These are phyloP conservation scores for Fusarium fracticaudum DNA, from an alignment of 2,329 filamentous ascomycete genomes.

Conservation along the genomic window DNA sequence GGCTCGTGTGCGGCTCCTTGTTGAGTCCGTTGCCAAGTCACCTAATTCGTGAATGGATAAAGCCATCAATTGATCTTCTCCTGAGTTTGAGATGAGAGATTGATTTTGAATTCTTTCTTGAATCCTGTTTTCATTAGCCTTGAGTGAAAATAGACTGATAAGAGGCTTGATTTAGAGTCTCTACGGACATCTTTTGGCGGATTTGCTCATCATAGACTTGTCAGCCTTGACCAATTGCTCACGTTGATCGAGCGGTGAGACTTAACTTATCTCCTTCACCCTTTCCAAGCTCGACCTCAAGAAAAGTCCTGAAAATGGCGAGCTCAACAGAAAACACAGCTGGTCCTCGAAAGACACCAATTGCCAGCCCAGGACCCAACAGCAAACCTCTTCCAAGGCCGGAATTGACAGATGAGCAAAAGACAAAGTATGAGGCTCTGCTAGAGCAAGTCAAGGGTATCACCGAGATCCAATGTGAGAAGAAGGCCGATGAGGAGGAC, in stretches of 20 bases:
- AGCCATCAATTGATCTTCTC: conserved; percentile 25
- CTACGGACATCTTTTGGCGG: neutral
- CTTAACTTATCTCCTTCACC: conserved; percentile 9
- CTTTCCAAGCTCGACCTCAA: neutral
- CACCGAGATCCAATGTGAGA: conserved; percentile 69
- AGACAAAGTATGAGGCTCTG: conserved; percentile 82
- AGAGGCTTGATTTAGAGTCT: neutral
- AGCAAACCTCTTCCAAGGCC: conserved; percentile 66
- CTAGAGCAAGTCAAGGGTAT: conserved; percentile 76
- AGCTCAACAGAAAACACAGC: conserved; percentile 29
- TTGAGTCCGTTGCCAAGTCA: conserved; percentile 29
- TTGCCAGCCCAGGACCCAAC: conserved; percentile 64
- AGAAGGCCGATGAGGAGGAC: conserved; percentile 57
- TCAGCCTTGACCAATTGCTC: conserved; percentile 19
- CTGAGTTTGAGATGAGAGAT: conserved; percentile 8
- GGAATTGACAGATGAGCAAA: conserved; percentile 78
- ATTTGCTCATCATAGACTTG: neutral
- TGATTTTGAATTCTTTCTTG: neutral
- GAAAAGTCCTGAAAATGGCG: conserved; percentile 27
- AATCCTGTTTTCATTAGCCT: neutral
- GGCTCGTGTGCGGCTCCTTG: conserved; percentile 15
- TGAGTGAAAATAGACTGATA: neutral
- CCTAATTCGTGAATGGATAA: conserved; percentile 4
- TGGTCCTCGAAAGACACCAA: conserved; percentile 61
- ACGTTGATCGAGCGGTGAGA: conserved; percentile 32